phyloP scores from a whole-genome alignment of 1,284 basidiomycete genomes.

The Gymnopus androsaceus region DNA sequence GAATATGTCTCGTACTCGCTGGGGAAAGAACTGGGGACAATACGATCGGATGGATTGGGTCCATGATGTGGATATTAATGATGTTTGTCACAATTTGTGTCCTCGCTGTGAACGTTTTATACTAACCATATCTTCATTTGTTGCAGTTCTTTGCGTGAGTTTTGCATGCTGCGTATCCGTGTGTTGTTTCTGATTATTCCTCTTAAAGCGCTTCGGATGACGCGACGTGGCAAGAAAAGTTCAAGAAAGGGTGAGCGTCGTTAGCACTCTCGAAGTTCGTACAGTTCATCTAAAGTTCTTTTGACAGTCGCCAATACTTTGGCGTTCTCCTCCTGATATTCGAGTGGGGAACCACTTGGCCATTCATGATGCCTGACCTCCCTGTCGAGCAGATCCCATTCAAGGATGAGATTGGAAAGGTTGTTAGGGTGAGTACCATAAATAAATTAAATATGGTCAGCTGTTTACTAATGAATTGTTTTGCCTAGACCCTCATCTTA shows the following conservation, averaged over 20 bases:
- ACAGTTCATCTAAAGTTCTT: not conserved
- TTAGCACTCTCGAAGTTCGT: too few species aligned
- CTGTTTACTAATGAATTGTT: not conserved
- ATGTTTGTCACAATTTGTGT: constrained; percentile 1
- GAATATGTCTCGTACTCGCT: constrained; percentile 26
- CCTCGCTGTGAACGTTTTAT: not conserved
- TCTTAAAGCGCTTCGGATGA: constrained; percentile 5
- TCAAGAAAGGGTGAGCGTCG: constrained; percentile 21
- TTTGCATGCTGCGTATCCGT: too few species aligned
- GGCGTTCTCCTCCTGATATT: constrained; percentile 30
- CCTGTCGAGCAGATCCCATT: constrained; percentile 24
- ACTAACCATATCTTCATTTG: not conserved
- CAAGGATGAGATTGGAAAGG: constrained; percentile 24
- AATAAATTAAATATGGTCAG: not conserved
- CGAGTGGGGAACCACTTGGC: constrained; percentile 35
- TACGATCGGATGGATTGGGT: constrained; percentile 30
- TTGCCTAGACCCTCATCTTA: constrained; percentile 10
- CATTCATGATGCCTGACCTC: constrained; percentile 25
- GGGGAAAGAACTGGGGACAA: constrained; percentile 31
- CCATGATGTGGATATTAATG: constrained; percentile 26
- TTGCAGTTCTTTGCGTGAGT: constrained; percentile 21
- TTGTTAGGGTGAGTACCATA: constrained; percentile 18
- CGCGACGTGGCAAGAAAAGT: constrained; percentile 21
- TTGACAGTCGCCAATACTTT: constrained; percentile 23
- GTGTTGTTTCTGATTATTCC: not conserved